Evolutionary conservation across 2,329 filamentous ascomycete species (phyloP).

Genomic region (Aspergillus sp.): DNA sequence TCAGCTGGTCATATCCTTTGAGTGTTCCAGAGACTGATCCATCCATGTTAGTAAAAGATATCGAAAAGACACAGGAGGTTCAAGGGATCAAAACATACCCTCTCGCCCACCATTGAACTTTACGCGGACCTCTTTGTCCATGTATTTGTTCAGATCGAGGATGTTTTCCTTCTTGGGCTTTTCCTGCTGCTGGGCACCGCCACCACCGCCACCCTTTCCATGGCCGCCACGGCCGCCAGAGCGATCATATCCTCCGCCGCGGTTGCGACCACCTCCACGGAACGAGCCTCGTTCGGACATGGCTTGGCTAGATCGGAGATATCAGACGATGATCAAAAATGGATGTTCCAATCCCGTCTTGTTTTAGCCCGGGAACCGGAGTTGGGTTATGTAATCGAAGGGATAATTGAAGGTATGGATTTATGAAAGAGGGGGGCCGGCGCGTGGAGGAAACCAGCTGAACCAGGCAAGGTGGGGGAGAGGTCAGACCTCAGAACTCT

Average conservation of each 20-base stretch:
- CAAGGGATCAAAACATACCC: constrained; percentile 52
- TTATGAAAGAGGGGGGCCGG: neutral
- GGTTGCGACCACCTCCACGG: constrained; percentile 50
- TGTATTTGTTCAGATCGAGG: constrained; percentile 89
- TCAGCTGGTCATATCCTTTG: constrained; percentile 94
- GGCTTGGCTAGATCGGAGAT: constrained; percentile 11
- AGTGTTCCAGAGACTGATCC: constrained; percentile 77
- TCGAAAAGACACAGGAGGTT: no score
- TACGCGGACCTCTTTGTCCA: constrained; percentile 92
- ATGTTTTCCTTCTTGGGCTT: constrained; percentile 98
- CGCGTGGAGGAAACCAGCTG: neutral
- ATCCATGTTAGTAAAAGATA: constrained; percentile 5
- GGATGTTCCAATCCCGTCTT: neutral
- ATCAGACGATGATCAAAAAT: neutral
- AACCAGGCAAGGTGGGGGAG: neutral
- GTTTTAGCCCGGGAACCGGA: neutral
- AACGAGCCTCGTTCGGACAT: constrained; percentile 54
- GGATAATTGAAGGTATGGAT: constrained; percentile 1
- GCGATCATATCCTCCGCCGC: constrained; percentile 44
- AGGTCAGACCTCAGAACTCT: constrained; percentile 1
- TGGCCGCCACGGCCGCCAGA: constrained; percentile 42
- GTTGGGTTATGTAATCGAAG: constrained; percentile 16
- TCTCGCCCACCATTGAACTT: constrained; percentile 96
- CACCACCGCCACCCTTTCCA: constrained; percentile 50
- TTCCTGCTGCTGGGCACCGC: constrained; percentile 58